Evolutionary conservation across 495 filamentous ascomycete genomes (phyloP).

Genomic region (Collariella sp.): DNA sequence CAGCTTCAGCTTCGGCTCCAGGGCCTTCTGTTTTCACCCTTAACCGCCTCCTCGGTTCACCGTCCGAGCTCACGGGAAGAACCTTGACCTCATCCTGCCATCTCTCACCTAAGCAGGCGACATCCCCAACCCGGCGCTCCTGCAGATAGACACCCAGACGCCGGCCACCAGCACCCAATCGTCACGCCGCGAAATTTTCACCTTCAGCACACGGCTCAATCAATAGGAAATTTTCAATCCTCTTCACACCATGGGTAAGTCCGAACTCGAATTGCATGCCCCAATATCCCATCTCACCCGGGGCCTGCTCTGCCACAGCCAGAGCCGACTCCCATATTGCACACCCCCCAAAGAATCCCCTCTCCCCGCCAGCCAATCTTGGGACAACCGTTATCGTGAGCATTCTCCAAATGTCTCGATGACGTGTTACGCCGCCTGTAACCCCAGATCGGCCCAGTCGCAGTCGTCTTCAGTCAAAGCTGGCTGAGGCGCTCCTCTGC

Average conservation of each 20-base stretch:
- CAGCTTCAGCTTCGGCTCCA: conserved; percentile 1
- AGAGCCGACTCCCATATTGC: background rate
- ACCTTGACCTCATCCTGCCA: conserved; percentile 17
- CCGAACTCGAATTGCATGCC: conserved; percentile 22
- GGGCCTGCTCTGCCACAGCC: background rate
- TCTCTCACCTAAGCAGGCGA: conserved; percentile 15
- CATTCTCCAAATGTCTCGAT: conserved; percentile 34
- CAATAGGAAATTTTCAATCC: conserved; percentile 25
- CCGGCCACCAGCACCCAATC: conserved; percentile 24
- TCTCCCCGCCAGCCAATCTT: conserved; percentile 3
- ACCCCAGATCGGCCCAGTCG: conserved; percentile 18
- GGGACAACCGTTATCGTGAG: conserved; percentile 21
- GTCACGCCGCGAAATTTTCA: conserved; percentile 27
- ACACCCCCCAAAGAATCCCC: background rate
- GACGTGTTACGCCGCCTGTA: conserved; percentile 35
- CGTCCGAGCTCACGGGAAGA: conserved; percentile 22
- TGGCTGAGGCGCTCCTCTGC: background rate
- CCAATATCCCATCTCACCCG: background rate
- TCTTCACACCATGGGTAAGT: conserved; percentile 38
- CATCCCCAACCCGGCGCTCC: conserved; percentile 13
- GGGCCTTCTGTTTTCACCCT: conserved; percentile 5
- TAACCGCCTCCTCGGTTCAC: conserved; percentile 19
- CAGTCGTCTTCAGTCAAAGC: conserved; percentile 13
- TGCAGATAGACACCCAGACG: conserved; percentile 20
- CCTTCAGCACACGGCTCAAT: conserved; percentile 37